Evolutionary conservation across 495 filamentous ascomycete species (phyloP).

Genomic region (Viridothelium virens): DNA sequence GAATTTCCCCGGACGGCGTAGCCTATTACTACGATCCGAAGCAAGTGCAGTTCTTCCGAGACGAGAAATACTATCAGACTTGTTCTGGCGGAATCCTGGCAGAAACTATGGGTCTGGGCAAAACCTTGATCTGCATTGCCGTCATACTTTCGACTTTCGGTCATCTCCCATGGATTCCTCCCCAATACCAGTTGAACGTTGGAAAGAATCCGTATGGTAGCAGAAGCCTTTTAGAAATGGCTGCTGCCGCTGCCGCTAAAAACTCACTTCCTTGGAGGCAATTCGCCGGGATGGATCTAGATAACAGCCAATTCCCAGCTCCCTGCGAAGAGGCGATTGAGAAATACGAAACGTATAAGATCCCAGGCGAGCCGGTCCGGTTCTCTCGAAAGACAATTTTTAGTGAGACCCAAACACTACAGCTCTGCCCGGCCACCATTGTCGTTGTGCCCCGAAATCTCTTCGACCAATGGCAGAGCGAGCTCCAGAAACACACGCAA

Average conservation of each 20-base stretch:
- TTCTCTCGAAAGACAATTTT: conserved; percentile 33
- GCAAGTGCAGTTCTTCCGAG: conserved; percentile 49
- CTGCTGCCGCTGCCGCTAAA: conserved; percentile 57
- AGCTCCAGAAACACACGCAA: conserved; percentile 62
- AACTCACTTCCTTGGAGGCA: conserved; percentile 61
- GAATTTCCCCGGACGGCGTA: conserved; percentile 50
- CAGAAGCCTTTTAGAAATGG: conserved; percentile 58
- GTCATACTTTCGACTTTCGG: conserved; percentile 73
- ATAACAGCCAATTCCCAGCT: background rate
- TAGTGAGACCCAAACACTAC: conserved; percentile 45
- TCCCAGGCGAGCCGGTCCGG: conserved; percentile 38
- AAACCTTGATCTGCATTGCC: conserved; percentile 81
- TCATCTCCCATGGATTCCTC: conserved; percentile 58
- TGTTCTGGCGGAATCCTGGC: conserved; percentile 70
- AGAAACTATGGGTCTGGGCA: conserved; percentile 71
- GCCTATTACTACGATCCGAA: conserved; percentile 68
- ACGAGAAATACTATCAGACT: conserved; percentile 65
- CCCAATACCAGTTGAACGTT: conserved; percentile 44
- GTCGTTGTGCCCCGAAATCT: conserved; percentile 63
- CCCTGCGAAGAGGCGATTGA: background rate
- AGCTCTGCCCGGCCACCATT: conserved; percentile 60
- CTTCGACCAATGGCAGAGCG: conserved; percentile 59
- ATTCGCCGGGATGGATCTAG: background rate
- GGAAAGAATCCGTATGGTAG: conserved; percentile 40
- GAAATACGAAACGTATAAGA: conserved; percentile 32